Percentiles rank a stretch among this genome's conserved stretches.
Evolutionary conservation across 306 rosid genomes (phyloP).

Genomic region (Lablab purpureus): DNA sequence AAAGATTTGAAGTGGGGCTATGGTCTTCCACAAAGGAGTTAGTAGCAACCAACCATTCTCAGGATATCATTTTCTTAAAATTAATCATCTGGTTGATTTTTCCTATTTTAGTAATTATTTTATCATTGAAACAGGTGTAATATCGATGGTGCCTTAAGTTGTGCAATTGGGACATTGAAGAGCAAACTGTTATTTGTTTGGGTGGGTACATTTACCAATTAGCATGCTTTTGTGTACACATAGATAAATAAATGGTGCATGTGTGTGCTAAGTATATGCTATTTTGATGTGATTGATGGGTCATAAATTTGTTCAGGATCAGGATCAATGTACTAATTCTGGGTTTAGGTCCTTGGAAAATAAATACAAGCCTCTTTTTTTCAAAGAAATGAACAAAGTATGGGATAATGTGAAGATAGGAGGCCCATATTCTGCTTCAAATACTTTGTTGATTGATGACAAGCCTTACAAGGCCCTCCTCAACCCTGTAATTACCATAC

Average conservation of each 20-base stretch:
- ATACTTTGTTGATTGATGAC: conserved; percentile 42
- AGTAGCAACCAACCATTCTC: neutral
- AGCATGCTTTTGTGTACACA: neutral
- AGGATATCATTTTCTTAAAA: neutral
- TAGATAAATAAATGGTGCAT: neutral
- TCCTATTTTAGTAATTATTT: neutral
- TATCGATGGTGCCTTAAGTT: conserved; percentile 19
- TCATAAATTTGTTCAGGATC: conserved; percentile 22
- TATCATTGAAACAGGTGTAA: conserved; percentile 29
- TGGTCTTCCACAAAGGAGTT: conserved; percentile 48
- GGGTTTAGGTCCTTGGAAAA: conserved; percentile 19
- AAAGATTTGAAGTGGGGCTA: conserved; percentile 55
- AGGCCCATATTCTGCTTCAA: conserved; percentile 30
- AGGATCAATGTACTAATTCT: neutral
- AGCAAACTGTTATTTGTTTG: conserved; percentile 29
- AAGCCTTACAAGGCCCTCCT: conserved; percentile 40
- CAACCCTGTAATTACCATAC: conserved; percentile 15
- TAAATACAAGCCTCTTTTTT: neutral
- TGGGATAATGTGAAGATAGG: neutral
- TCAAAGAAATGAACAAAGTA: conserved; percentile 35
- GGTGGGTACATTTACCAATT: conserved; percentile 42
- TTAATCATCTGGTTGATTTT: neutral
- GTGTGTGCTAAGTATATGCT: neutral
- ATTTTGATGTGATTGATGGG: neutral
- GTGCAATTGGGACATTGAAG: conserved; percentile 1